phyloP scores from a whole-genome alignment of 768 basidiomycete species.

The Kondoa subrosea region DNA sequence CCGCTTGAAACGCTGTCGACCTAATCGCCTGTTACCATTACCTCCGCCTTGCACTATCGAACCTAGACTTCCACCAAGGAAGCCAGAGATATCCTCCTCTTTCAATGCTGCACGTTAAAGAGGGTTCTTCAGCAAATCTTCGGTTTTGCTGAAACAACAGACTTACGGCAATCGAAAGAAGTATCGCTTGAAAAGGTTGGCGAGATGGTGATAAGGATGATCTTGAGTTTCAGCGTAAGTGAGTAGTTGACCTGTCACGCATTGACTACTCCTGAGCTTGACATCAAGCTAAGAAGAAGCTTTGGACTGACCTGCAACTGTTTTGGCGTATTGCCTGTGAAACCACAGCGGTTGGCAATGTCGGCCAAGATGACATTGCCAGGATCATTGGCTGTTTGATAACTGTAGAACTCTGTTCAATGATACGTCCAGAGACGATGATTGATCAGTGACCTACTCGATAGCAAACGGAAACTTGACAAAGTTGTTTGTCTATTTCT shows the following conservation, averaged over 20 bases:
- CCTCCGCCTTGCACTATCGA: too few species aligned
- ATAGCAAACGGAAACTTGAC: constrained; percentile 25
- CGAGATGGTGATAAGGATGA: constrained; percentile 22
- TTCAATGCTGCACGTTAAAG: not conserved
- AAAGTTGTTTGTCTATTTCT: constrained; percentile 11
- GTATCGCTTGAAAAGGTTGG: constrained; percentile 4
- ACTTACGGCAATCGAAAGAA: constrained; percentile 12
- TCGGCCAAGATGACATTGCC: constrained; percentile 22
- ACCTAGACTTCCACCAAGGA: too few species aligned
- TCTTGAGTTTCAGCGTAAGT: constrained; percentile 21
- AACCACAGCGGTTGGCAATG: constrained; percentile 27
- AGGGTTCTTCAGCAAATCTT: not conserved
- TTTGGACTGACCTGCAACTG: constrained; percentile 21
- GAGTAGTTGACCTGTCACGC: constrained; percentile 18
- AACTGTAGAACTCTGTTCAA: not conserved
- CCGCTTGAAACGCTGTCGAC: not conserved
- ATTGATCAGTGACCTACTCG: constrained; percentile 26
- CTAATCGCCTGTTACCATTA: too few species aligned
- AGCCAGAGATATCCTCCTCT: not conserved
- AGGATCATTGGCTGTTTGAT: constrained; percentile 19
- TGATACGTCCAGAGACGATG: not conserved
- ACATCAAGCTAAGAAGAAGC: not conserved
- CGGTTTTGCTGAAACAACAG: not conserved
- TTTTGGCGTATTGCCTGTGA: constrained; percentile 13
- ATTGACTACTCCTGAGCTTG: constrained; percentile 9